A percentile compares a stretch with the other conserved stretches of the same genome.
phyloP scores from a whole-genome alignment of 1,284 basidiomycete genomes.

The Inonotus hispidus region DNA sequence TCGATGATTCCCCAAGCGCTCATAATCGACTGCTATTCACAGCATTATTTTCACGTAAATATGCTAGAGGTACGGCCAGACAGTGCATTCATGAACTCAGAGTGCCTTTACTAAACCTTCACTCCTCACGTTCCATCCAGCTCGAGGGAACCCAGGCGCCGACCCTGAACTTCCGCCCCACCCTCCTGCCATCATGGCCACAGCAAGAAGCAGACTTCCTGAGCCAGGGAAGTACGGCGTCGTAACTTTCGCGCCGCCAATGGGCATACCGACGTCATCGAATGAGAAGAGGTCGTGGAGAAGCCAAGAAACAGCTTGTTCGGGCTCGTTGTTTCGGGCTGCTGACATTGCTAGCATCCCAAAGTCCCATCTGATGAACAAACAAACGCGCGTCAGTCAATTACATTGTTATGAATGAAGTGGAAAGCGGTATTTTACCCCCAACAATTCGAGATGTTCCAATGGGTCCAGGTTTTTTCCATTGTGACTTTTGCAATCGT shows the following conservation, averaged over 20 bases:
- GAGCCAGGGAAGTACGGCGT: slow-evolving; percentile 59
- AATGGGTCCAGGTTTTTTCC: slow-evolving; percentile 47
- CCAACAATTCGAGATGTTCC: slow-evolving; percentile 54
- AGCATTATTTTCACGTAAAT: too few relatives aligned
- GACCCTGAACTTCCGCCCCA: slow-evolving; percentile 43
- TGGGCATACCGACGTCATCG: slow-evolving; percentile 56
- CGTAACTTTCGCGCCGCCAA: slow-evolving; percentile 51
- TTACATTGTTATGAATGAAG: background rate
- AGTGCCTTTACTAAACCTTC: slow-evolving; percentile 30
- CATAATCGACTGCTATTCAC: too few relatives aligned
- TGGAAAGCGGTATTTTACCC: slow-evolving; percentile 33
- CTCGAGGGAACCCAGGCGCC: slow-evolving; percentile 44
- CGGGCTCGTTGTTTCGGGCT: slow-evolving; percentile 44
- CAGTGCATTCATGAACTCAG: background rate
- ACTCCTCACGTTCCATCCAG: slow-evolving; percentile 40
- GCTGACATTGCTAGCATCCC: slow-evolving; percentile 60
- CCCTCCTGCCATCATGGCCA: slow-evolving; percentile 53
- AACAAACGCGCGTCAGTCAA: background rate
- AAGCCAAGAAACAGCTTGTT: slow-evolving; percentile 50
- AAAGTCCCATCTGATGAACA: slow-evolving; percentile 47
- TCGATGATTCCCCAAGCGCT: too few relatives aligned
- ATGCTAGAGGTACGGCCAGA: too few relatives aligned
- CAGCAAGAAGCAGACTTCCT: slow-evolving; percentile 44
- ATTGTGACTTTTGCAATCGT: slow-evolving; percentile 43
- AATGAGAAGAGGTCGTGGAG: slow-evolving; percentile 50